Evolutionary conservation across 257 asterid species (phyloP).

Genomic region (Forsythia viridissima): DNA sequence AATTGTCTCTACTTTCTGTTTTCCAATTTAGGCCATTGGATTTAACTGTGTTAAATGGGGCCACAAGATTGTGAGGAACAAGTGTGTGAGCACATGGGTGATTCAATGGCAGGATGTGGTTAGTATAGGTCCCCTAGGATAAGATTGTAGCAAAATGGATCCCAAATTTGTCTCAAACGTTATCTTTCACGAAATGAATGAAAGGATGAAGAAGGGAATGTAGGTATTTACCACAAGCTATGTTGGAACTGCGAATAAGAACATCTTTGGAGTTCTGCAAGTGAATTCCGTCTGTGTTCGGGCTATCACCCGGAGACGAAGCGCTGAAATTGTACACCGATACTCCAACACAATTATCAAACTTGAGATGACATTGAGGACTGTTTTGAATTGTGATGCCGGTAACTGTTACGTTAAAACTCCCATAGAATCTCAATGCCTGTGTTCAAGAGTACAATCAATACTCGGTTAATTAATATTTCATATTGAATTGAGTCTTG

Average conservation of each 20-base stretch:
- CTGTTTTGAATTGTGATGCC: slow-evolving; percentile 79
- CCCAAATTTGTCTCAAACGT: slow-evolving; percentile 24
- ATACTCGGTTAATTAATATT: too few species aligned
- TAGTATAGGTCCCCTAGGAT: slow-evolving; percentile 34
- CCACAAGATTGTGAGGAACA: slow-evolving; percentile 6
- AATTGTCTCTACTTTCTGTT: slow-evolving; percentile 3
- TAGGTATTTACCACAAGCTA: slow-evolving; percentile 71
- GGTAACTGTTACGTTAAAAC: slow-evolving; percentile 78
- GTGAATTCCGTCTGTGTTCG: slow-evolving; percentile 94
- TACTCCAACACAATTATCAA: slow-evolving; percentile 81
- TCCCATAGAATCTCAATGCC: slow-evolving; percentile 89
- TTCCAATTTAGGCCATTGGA: slow-evolving; percentile 24
- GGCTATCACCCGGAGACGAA: slow-evolving; percentile 86
- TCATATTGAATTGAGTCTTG: neutral
- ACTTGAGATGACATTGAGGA: slow-evolving; percentile 84
- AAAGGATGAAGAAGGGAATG: neutral
- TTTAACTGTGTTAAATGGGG: slow-evolving; percentile 23
- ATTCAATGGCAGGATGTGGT: slow-evolving; percentile 14
- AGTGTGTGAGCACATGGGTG: slow-evolving; percentile 21
- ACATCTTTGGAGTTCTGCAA: slow-evolving; percentile 85
- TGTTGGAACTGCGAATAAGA: slow-evolving; percentile 57
- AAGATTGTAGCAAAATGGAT: slow-evolving; percentile 31
- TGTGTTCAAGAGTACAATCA: slow-evolving; percentile 27
- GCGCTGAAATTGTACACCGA: slow-evolving; percentile 60
- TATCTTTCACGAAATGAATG: neutral